phyloP scores from a whole-genome alignment of 2,329 filamentous ascomycete genomes.

The Atkinsonella texensis region DNA sequence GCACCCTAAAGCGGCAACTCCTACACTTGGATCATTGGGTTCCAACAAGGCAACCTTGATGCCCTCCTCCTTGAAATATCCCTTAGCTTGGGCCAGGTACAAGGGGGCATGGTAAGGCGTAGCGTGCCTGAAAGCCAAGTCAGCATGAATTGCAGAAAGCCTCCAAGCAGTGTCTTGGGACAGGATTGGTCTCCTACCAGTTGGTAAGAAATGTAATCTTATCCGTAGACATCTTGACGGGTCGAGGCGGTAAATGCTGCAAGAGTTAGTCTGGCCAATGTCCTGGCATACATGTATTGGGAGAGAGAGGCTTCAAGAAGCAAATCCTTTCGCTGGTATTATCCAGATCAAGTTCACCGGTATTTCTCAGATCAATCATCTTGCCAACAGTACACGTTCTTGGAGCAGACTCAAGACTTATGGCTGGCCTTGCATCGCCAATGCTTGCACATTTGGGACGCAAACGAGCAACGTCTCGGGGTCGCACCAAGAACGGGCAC shows the following conservation, averaged over 20 bases:
- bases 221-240: slow-evolving; percentile 59
- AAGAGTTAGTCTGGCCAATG: slow-evolving; percentile 32
- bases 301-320: slow-evolving; percentile 40
- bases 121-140: slow-evolving; percentile 47
- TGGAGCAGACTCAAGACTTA: background rate
- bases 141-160: background rate
- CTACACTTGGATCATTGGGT: slow-evolving; percentile 64
- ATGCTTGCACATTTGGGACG: background rate
- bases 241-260: slow-evolving; percentile 30
- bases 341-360: slow-evolving; percentile 78
- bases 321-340: slow-evolving; percentile 84
- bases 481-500: background rate
- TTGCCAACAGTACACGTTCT: slow-evolving; percentile 5
- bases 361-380: slow-evolving; percentile 56
- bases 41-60: slow-evolving; percentile 68
- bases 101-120: slow-evolving; percentile 71
- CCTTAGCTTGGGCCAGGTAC: slow-evolving; percentile 65
- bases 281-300: slow-evolving; percentile 20
- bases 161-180: background rate
- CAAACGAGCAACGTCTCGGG: background rate
- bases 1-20: slow-evolving; percentile 9
- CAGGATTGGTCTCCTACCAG: slow-evolving; percentile 41
- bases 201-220: slow-evolving; percentile 80
- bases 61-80: slow-evolving; percentile 63
- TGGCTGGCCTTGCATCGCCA: background rate